phyloP scores from a whole-genome alignment of 164 flowering plant genomes.

The Aristolochia fimbriata region DNA sequence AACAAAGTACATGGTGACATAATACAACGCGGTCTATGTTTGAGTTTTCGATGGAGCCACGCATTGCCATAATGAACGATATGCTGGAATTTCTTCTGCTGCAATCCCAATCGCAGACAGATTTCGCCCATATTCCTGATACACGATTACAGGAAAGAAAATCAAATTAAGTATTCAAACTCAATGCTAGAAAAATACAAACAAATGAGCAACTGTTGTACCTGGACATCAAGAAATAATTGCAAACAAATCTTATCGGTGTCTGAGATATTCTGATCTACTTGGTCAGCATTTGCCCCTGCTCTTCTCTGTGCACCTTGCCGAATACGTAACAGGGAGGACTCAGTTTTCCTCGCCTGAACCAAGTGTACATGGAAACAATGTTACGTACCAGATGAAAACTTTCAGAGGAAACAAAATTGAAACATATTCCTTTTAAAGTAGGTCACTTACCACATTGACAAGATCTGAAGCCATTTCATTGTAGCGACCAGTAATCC shows the following conservation, averaged over 20 bases:
- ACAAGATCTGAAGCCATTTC: slow-evolving; percentile 72
- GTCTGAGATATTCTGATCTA: slow-evolving; percentile 66
- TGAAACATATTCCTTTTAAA: not conserved
- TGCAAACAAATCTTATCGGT: slow-evolving; percentile 93
- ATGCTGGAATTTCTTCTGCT: slow-evolving; percentile 52
- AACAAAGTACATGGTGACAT: not conserved
- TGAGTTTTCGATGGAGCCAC: slow-evolving; percentile 78
- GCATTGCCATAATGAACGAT: slow-evolving; percentile 71
- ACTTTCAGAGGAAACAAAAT: not conserved
- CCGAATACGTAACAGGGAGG: slow-evolving; percentile 70
- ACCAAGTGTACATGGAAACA: not conserved
- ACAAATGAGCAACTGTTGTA: slow-evolving; percentile 6
- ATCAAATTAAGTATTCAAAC: not conserved
- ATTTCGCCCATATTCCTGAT: slow-evolving; percentile 83
- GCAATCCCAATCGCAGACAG: slow-evolving; percentile 64
- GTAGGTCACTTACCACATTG: slow-evolving; percentile 50
- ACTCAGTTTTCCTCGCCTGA: slow-evolving; percentile 78
- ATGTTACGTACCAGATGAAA: not conserved
- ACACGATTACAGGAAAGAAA: not conserved
- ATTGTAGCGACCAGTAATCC: slow-evolving; percentile 62
- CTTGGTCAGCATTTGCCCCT: slow-evolving; percentile 67
- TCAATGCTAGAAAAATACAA: not conserved
- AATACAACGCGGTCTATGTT: slow-evolving; percentile 28
- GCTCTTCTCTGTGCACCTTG: slow-evolving; percentile 79
- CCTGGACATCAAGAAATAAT: slow-evolving; percentile 93